A percentile compares a stretch with the other conserved stretches of the same genome.
phyloP scores from a whole-genome alignment of 768 basidiomycete genomes.

The Psilocybe tampanensis region DNA sequence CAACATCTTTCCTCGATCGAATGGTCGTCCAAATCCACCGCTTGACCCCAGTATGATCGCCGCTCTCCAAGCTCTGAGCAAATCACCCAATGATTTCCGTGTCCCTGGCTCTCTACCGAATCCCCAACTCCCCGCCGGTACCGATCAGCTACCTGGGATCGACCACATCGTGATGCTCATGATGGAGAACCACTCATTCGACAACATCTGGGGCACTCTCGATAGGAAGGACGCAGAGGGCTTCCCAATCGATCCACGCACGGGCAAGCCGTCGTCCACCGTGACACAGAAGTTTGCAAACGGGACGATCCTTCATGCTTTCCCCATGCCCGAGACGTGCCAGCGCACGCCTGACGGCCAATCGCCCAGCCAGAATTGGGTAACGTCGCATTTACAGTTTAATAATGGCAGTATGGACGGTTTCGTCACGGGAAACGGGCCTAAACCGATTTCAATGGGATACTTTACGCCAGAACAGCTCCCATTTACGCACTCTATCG shows the following conservation, averaged over 20 bases:
- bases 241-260: neutral
- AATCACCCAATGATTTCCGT: neutral
- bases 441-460: neutral
- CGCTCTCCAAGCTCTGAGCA: neutral
- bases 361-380: neutral
- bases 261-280: neutral
- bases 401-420: conserved; percentile 5
- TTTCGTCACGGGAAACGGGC: neutral
- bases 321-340: conserved; percentile 1
- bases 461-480: neutral
- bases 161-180: conserved; percentile 2
- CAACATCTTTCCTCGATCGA: too few relatives aligned
- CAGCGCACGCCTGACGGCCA: neutral
- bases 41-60: neutral
- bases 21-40: neutral
- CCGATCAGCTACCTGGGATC: neutral
- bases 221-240: neutral
- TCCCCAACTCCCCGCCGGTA: neutral
- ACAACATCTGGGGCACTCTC: neutral
- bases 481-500: neutral
- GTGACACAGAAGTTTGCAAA: neutral
- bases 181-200: conserved; percentile 1
- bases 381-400: neutral
- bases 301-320: neutral
- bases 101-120: neutral